A percentile compares a stretch with the other conserved stretches of the same genome.
Conservation (phyloP, 1,284 basidiomycete species). For the Hymenochaete sp. region DNA sequence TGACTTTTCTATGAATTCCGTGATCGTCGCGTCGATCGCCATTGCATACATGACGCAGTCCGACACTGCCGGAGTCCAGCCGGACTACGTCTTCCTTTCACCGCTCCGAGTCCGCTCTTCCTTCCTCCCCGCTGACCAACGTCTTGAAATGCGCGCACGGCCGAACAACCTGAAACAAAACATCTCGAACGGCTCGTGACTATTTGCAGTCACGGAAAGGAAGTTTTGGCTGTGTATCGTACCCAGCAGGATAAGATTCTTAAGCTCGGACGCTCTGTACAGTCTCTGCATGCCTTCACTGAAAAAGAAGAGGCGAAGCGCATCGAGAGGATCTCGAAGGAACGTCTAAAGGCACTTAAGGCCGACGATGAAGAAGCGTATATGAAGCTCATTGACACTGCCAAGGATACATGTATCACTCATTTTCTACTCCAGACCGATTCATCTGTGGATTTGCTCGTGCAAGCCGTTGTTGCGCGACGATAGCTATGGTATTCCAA, state of each 20-base stretch:
- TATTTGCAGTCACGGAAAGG: conserved; percentile 82
- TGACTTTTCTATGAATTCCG: no score
- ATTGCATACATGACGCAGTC: no score
- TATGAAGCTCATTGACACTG: conserved; percentile 97
- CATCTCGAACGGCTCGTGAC: conserved; percentile 90
- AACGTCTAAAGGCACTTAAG: conserved; percentile 96
- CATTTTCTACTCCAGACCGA: conserved; percentile 95
- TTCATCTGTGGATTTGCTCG: conserved; percentile 88
- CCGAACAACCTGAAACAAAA: no score
- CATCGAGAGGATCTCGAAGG: conserved; percentile 93
- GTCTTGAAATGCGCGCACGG: no score
- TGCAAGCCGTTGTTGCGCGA: conserved; percentile 90
- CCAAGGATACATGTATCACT: conserved; percentile 98
- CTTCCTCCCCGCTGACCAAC: no score
- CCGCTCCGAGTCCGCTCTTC: no score
- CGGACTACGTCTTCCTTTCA: no score
- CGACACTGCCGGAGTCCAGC: no score
- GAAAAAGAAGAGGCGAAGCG: conserved; percentile 99
- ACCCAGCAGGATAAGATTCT: conserved; percentile 68
- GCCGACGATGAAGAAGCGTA: conserved; percentile 99
- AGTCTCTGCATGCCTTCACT: conserved; percentile 79
- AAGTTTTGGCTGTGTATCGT: conserved; percentile 58
- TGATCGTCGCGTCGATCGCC: no score
- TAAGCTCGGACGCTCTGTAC: conserved; percentile 80
- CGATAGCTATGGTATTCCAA: conserved; percentile 42